Conservation (phyloP, 2,329 filamentous ascomycete genomes). For the Arthroderma uncinatum region DNA sequence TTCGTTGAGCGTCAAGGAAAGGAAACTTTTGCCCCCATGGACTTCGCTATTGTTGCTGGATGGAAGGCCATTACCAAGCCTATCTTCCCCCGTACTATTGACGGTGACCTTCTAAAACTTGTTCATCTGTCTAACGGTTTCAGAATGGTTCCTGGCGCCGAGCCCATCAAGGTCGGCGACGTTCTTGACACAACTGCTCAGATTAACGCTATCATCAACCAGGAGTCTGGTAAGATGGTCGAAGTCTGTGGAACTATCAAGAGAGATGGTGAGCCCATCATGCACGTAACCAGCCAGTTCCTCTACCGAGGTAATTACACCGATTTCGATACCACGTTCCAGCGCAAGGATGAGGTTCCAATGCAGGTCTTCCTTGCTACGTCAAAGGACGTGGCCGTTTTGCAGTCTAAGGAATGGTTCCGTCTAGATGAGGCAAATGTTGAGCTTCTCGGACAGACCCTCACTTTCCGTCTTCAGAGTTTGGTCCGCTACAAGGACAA, state of each 20-base stretch:
- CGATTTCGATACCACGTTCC: slow-evolving; percentile 97
- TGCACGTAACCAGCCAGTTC: slow-evolving; percentile 99
- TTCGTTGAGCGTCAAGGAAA: slow-evolving; percentile 95
- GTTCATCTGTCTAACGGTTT: slow-evolving; percentile 96
- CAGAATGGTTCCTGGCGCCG: slow-evolving; percentile 92
- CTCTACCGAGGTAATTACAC: slow-evolving; percentile 85
- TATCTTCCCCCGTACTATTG: slow-evolving; percentile 93
- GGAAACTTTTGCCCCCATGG: slow-evolving; percentile 91
- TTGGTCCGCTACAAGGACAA: slow-evolving; percentile 91
- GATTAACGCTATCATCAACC: slow-evolving; percentile 95
- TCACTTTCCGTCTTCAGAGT: slow-evolving; percentile 91
- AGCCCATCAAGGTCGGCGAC: slow-evolving; percentile 92
- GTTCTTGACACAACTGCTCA: slow-evolving; percentile 84
- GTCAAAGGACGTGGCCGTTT: slow-evolving; percentile 81
- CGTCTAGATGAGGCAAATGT: slow-evolving; percentile 71
- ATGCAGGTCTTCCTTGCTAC: slow-evolving; percentile 85
- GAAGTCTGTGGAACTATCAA: slow-evolving; percentile 97
- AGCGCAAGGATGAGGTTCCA: slow-evolving; percentile 89
- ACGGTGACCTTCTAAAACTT: slow-evolving; percentile 89
- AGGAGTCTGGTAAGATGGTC: slow-evolving; percentile 98
- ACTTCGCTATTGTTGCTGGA: slow-evolving; percentile 94
- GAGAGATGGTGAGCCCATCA: slow-evolving; percentile 71
- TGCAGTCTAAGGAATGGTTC: slow-evolving; percentile 98
- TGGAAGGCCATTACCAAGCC: slow-evolving; percentile 99
- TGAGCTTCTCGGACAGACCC: slow-evolving; percentile 80